Conservation (phyloP, 208 protist genomes). For the Trypanosoma mega region DNA sequence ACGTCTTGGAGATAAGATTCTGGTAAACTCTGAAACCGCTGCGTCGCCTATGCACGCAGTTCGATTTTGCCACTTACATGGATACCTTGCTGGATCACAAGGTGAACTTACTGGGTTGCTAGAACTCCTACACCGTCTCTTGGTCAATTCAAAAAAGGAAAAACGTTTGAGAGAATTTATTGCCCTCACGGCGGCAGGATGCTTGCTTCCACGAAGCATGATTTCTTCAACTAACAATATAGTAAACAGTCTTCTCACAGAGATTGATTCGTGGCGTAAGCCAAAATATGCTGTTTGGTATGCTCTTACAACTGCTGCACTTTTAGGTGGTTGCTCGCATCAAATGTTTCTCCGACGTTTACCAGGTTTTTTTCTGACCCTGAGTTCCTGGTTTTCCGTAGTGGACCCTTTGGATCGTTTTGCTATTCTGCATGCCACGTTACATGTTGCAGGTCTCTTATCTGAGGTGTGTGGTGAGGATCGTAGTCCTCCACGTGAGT, state of each 20-base stretch:
- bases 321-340: constrained; percentile 17
- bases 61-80: neutral
- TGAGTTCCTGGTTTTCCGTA: constrained; percentile 11
- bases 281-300: constrained; percentile 19
- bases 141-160: neutral
- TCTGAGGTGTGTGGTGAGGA: constrained; percentile 2
- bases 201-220: neutral
- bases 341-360: constrained; percentile 5
- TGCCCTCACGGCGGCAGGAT: neutral
- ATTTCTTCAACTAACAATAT: no score
- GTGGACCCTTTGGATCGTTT: constrained; percentile 21
- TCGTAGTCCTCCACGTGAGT: neutral
- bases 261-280: constrained; percentile 23
- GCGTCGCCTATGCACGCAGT: no score
- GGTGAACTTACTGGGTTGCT: neutral
- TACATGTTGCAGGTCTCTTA: constrained; percentile 22
- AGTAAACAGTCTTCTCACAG: constrained; percentile 5
- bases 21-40: no score
- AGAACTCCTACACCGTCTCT: neutral
- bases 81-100: neutral
- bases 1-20: neutral
- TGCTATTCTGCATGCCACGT: constrained; percentile 23
- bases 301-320: constrained; percentile 10
- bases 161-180: neutral
- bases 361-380: constrained; percentile 11